Evolutionary conservation across 2,329 filamentous ascomycete genomes (phyloP).

Genomic region (Aspergillus hortae): DNA sequence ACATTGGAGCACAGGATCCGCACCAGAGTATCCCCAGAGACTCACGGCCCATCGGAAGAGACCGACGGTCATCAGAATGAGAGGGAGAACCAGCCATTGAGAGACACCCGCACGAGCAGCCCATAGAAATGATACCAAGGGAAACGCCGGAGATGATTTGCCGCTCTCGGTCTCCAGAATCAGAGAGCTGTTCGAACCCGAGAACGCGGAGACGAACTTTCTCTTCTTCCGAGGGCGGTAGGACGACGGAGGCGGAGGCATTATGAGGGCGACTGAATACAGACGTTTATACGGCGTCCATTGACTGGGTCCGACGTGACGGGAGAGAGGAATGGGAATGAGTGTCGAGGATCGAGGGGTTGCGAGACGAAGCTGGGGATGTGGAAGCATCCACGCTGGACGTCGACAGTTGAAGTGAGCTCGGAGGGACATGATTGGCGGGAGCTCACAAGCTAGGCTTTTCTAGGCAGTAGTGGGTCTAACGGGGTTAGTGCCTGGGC

Average conservation of each 20-base stretch:
- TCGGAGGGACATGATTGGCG: neutral
- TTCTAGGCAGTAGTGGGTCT: conserved; percentile 19
- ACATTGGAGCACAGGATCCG: conserved; percentile 13
- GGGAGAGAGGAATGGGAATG: neutral
- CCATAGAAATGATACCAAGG: conserved; percentile 91
- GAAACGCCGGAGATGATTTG: conserved; percentile 67
- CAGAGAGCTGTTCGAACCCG: conserved; percentile 41
- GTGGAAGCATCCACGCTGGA: neutral
- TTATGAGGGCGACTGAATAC: conserved; percentile 12
- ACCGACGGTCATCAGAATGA: conserved; percentile 84
- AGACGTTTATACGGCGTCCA: conserved; percentile 19
- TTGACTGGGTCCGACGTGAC: conserved; percentile 8
- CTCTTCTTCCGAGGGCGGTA: conserved; percentile 47
- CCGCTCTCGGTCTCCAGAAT: conserved; percentile 44
- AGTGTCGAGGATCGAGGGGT: neutral
- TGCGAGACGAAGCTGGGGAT: neutral
- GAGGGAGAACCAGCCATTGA: conserved; percentile 86
- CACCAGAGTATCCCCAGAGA: conserved; percentile 93
- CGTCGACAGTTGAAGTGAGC: neutral
- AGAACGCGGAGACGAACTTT: conserved; percentile 30
- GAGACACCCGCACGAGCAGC: conserved; percentile 76
- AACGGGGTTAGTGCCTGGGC: conserved; percentile 13
- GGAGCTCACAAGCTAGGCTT: conserved; percentile 5
- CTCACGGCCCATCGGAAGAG: conserved; percentile 91
- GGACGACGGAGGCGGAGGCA: conserved; percentile 31